Percentiles rank a stretch among this genome's conserved stretches.
Conservation (phyloP, 1,284 basidiomycete genomes). For the Singerocomus rubriflavus region DNA sequence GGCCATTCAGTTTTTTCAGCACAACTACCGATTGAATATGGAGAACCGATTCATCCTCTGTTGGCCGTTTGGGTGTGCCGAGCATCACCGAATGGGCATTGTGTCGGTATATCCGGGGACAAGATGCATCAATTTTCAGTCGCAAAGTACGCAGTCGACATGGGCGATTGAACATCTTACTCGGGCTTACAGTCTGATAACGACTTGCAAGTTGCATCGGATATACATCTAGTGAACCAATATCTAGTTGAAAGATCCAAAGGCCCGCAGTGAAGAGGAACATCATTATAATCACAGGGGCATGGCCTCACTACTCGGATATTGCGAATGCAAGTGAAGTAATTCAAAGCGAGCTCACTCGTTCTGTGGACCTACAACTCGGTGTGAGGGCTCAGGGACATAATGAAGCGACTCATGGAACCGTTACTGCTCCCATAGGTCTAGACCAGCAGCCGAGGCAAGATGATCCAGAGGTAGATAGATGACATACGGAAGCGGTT, state of each 20-base stretch:
- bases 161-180: background rate
- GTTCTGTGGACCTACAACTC: constrained; percentile 43
- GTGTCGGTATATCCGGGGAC: background rate
- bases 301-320: constrained; percentile 42
- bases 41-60: background rate
- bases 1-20: background rate
- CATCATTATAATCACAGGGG: constrained; percentile 58
- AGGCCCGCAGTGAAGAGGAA: constrained; percentile 57
- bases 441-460: constrained; percentile 53
- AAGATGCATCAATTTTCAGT: background rate
- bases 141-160: background rate
- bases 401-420: constrained; percentile 55
- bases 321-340: background rate
- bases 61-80: background rate
- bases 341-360: constrained; percentile 40
- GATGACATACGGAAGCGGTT: no score
- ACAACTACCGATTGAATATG: background rate
- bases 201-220: constrained; percentile 12
- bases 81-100: background rate
- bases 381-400: constrained; percentile 56
- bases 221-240: constrained; percentile 62
- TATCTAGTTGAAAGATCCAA: constrained; percentile 57
- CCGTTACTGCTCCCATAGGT: constrained; percentile 52
- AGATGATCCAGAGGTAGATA: constrained; percentile 62
- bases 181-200: constrained; percentile 10